Conservation (phyloP, 2,329 filamentous ascomycete genomes). For the Pezicula rhizophila region DNA sequence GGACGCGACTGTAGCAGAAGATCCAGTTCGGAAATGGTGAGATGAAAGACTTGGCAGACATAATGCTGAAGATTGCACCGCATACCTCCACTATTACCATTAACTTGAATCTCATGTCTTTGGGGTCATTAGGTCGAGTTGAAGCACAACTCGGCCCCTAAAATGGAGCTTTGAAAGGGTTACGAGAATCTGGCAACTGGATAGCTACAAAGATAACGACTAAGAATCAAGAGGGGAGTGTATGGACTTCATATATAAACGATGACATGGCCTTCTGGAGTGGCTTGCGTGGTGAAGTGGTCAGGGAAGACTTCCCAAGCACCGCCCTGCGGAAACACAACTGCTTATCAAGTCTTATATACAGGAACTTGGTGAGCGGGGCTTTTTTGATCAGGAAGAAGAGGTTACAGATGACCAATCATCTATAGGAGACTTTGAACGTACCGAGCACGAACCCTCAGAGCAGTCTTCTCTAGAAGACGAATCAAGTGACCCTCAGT, state of each 20-base stretch:
- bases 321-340: slow-evolving; percentile 47
- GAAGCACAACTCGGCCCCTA: slow-evolving; percentile 3
- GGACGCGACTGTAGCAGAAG: slow-evolving; percentile 2
- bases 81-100: slow-evolving; percentile 9
- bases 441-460: too few relatives aligned
- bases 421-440: too few relatives aligned
- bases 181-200: slow-evolving; percentile 5
- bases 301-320: slow-evolving; percentile 47
- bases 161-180: neutral
- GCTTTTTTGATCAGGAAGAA: slow-evolving; percentile 6
- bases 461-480: too few relatives aligned
- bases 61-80: slow-evolving; percentile 8
- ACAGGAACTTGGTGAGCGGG: slow-evolving; percentile 10
- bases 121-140: slow-evolving; percentile 3
- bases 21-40: slow-evolving; percentile 13
- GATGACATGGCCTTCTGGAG: slow-evolving; percentile 47
- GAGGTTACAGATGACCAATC: too few relatives aligned
- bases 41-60: slow-evolving; percentile 8
- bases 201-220: slow-evolving; percentile 9
- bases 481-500: too few relatives aligned
- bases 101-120: slow-evolving; percentile 2
- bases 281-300: slow-evolving; percentile 46
- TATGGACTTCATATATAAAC: slow-evolving; percentile 22
- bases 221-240: slow-evolving; percentile 7
- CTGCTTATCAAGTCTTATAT: slow-evolving; percentile 22